Evolutionary conservation across 495 filamentous ascomycete genomes (phyloP), one percentile per base, ranked within the genome.

Genomic region (Tuber brumale): DNA sequence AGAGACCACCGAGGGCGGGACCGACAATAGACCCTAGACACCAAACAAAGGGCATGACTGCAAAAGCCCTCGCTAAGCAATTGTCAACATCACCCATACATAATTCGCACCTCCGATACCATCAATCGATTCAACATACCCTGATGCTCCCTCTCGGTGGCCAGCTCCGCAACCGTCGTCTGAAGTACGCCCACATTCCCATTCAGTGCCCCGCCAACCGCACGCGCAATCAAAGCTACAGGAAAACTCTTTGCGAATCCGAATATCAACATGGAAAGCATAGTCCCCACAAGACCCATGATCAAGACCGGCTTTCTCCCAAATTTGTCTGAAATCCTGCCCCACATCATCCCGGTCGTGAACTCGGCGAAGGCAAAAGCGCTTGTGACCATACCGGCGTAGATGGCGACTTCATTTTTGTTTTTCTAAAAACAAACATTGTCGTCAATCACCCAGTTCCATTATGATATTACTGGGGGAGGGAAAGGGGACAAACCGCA

Each of bases 11-110:
- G 80, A 99, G 91, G 80, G 91, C 90, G 74, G 95, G 94, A 19
- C 96, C 95, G 76, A 98, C 87, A 78, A 98, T 96, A 61, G 88
- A 89, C 90, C 95, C 95, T 79, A 99, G 85, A 83, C 94, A 97
- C 96, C 96, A 99, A 42, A 97, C 91, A 80, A 97, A 92, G 2
- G 95, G 95, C 95, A 99, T 97, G 81, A 99, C 93, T 10, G 95
- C 91, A 85, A 94, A 99, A 69, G 94, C 96, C 70, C 91, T 92
- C 74, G 93, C 92, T 93, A 76, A 61, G 12, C 19, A 23, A 74
- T 31, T 66, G 70, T 79, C 46, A 81, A 8, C 16, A 70, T 39
- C 37, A 39, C 37, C 51, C 12, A 31, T 16, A 12, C 27, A 27
- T 35, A 4, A 66, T 66, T 35, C 57, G 57, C 14, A 31, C 57